These are phyloP conservation scores for Ascochyta clinopodiicola DNA, from an alignment of 2,329 filamentous ascomycete genomes.

Conservation along the genomic window DNA sequence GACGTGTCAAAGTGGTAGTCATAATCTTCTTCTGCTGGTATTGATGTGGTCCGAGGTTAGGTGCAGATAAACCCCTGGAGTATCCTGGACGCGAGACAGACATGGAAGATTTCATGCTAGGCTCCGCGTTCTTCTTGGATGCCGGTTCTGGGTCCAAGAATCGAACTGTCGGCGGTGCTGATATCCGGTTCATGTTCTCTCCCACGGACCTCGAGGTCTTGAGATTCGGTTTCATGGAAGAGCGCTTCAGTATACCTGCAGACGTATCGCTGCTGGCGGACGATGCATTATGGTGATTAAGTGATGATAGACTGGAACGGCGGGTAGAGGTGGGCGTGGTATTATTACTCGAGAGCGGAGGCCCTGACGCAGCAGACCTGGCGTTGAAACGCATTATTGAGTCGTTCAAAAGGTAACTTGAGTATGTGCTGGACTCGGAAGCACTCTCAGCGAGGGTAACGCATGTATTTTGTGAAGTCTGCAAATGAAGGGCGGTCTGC, in stretches of 20 bases:
- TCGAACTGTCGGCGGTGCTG: conserved; percentile 31
- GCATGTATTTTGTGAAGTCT: conserved; percentile 24
- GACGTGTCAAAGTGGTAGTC: conserved; percentile 6
- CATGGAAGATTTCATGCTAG: not conserved
- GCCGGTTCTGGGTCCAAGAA: conserved; percentile 31
- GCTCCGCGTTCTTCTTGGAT: conserved; percentile 9
- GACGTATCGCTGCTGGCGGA: conserved; percentile 19
- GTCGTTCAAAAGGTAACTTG: conserved; percentile 3
- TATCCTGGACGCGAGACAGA: not conserved
- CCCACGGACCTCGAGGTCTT: conserved; percentile 26
- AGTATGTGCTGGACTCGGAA: conserved; percentile 10
- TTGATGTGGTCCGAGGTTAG: conserved; percentile 13
- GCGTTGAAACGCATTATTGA: conserved; percentile 8
- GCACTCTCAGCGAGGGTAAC: conserved; percentile 3
- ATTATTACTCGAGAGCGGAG: conserved; percentile 23
- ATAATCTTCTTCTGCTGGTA: conserved; percentile 10
- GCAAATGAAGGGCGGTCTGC: conserved; percentile 25
- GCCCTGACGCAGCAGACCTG: conserved; percentile 10
- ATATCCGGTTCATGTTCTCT: conserved; percentile 18
- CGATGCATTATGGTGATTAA: conserved; percentile 25
- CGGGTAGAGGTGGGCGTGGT: conserved; percentile 27
- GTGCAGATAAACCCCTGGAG: conserved; percentile 15
- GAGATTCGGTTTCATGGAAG: conserved; percentile 31
- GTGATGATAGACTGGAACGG: conserved; percentile 19
- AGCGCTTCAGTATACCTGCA: conserved; percentile 16